A percentile compares a stretch with the other conserved stretches of the same genome.
Conservation (phyloP, 768 basidiomycete genomes). For the Ramaria rubella region DNA sequence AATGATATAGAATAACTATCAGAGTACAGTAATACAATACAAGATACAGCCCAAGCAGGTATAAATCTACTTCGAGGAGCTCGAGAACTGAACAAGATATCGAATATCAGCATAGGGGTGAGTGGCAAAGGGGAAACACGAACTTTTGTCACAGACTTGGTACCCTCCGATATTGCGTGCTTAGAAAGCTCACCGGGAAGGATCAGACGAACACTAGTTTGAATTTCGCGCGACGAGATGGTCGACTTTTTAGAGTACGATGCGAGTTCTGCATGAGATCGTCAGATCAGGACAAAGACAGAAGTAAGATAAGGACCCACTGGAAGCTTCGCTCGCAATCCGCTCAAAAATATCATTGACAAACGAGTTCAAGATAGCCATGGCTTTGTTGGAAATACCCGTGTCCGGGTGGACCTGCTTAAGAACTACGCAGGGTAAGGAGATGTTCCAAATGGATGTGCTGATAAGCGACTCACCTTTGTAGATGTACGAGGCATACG, state of each 20-base stretch:
- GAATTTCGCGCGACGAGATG: constrained; percentile 97
- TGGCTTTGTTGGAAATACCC: constrained; percentile 98
- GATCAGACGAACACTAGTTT: constrained; percentile 94
- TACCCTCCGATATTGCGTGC: constrained; percentile 92
- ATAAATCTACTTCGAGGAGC: constrained; percentile 54
- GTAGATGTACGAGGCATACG: constrained; percentile 90
- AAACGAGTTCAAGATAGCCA: constrained; percentile 94
- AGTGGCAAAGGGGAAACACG: constrained; percentile 22
- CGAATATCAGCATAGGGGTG: constrained; percentile 4
- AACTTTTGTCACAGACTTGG: constrained; percentile 84
- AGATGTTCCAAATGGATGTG: neutral
- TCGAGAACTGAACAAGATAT: constrained; percentile 49
- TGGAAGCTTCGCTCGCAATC: constrained; percentile 87
- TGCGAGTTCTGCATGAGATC: constrained; percentile 63
- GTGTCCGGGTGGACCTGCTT: constrained; percentile 99
- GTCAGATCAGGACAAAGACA: constrained; percentile 4
- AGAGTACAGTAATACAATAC: constrained; percentile 6
- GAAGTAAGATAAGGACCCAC: constrained; percentile 36
- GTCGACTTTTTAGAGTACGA: constrained; percentile 98
- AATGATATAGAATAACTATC: too few species aligned
- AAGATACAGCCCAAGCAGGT: neutral
- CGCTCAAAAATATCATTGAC: constrained; percentile 95
- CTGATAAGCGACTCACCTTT: constrained; percentile 48
- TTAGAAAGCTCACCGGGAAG: constrained; percentile 94
- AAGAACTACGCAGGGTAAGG: constrained; percentile 48